Evolutionary conservation across 208 protist species (phyloP).

Genomic region (Willaertia magna): DNA sequence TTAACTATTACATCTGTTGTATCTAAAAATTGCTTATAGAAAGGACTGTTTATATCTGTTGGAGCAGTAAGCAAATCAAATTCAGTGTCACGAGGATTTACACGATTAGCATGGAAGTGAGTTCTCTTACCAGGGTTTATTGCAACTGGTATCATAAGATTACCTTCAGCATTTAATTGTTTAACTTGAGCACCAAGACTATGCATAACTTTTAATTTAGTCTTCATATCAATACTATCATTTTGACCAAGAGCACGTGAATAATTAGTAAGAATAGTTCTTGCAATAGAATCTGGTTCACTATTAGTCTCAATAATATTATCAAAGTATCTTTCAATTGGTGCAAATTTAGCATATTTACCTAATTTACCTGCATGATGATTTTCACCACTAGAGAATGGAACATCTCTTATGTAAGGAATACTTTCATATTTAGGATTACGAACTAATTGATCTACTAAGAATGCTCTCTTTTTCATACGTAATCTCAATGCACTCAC

Average conservation of each 20-base stretch:
- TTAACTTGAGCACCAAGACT: background rate
- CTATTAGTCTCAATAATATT: background rate
- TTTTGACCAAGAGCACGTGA: background rate
- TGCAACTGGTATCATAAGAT: background rate
- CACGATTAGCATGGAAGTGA: background rate
- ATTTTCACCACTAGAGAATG: background rate
- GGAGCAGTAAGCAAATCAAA: no score
- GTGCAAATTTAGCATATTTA: background rate
- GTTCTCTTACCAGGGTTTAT: background rate
- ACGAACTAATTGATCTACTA: background rate
- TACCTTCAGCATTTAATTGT: background rate
- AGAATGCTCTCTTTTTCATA: background rate
- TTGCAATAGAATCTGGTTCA: background rate
- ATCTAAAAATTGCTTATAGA: no score
- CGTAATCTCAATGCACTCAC: background rate
- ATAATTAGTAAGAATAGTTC: background rate
- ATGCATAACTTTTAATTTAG: background rate
- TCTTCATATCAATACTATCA: background rate
- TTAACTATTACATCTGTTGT: no score
- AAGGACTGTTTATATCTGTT: no score
- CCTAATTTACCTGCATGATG: background rate
- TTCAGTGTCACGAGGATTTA: background rate
- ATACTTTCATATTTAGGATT: background rate
- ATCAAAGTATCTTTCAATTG: background rate
- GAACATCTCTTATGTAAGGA: background rate